phyloP scores from a whole-genome alignment of 2,329 filamentous ascomycete species.

The Stemphylium vesicarium region DNA sequence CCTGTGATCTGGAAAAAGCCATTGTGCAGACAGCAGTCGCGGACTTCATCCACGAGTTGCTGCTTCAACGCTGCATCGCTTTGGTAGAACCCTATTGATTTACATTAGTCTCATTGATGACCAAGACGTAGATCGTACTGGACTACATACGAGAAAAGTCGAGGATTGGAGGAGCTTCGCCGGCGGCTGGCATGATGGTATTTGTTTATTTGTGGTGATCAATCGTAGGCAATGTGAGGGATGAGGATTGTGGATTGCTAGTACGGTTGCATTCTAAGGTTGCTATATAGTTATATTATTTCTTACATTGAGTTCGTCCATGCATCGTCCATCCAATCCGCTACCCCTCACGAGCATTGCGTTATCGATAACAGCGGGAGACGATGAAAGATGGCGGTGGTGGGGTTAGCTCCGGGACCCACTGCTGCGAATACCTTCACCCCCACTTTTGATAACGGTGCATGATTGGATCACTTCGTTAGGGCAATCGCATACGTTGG shows the following conservation, averaged over 20 bases:
- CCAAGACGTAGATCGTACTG: not conserved
- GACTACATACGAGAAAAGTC: conserved; percentile 34
- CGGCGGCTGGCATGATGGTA: conserved; percentile 27
- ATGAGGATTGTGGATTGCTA: not conserved
- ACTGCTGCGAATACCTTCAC: not conserved
- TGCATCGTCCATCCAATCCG: not conserved
- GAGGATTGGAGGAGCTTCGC: conserved; percentile 33
- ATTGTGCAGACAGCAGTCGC: conserved; percentile 42
- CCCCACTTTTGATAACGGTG: not conserved
- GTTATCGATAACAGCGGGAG: not conserved
- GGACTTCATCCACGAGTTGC: conserved; percentile 37
- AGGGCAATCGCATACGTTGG: too few relatives aligned
- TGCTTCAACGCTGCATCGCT: conserved; percentile 29
- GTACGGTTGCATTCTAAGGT: not conserved
- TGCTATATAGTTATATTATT: not conserved
- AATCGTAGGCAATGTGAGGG: not conserved
- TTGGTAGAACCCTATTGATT: conserved; percentile 33
- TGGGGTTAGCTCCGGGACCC: conserved; percentile 5
- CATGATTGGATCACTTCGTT: not conserved
- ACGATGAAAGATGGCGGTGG: conserved; percentile 15
- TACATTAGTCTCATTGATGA: not conserved
- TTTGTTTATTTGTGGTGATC: not conserved
- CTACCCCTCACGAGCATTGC: not conserved
- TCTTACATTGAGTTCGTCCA: not conserved
- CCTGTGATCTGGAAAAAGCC: conserved; percentile 57